Evolutionary conservation across 2,329 filamentous ascomycete species (phyloP).

Genomic region (Stachybotrys echinatus): DNA sequence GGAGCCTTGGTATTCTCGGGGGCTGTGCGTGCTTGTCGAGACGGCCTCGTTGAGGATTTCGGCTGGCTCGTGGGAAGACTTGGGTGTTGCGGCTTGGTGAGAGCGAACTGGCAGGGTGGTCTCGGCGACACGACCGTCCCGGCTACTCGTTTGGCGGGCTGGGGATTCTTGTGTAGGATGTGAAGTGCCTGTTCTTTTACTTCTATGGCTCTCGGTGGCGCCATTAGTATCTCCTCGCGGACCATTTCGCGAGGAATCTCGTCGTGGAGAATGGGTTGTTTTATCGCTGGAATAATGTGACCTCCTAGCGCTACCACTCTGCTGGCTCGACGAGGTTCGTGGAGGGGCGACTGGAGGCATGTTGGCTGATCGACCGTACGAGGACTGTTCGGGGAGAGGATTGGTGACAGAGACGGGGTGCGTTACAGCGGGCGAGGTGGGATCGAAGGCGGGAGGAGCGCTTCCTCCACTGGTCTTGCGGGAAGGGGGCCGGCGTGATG

Average conservation of each 20-base stretch:
- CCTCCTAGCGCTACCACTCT: constrained; percentile 37
- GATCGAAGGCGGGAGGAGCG: constrained; percentile 26
- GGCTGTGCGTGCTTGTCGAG: constrained; percentile 20
- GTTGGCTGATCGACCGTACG: constrained; percentile 48
- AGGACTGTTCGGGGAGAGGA: constrained; percentile 35
- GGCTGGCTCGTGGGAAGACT: constrained; percentile 68
- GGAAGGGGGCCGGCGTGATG: constrained; percentile 47
- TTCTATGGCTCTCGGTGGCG: constrained; percentile 21
- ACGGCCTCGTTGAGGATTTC: constrained; percentile 74
- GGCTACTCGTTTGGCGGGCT: constrained; percentile 31
- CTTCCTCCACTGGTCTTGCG: constrained; percentile 47
- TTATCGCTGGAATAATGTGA: constrained; percentile 40
- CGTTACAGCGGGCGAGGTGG: constrained; percentile 41
- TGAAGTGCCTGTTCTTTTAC: constrained; percentile 19
- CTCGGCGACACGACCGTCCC: constrained; percentile 31
- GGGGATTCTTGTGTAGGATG: constrained; percentile 28
- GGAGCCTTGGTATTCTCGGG: constrained; percentile 12
- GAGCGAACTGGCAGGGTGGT: constrained; percentile 40
- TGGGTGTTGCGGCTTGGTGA: constrained; percentile 38
- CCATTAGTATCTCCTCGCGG: constrained; percentile 25
- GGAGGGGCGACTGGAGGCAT: constrained; percentile 71
- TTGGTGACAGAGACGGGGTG: constrained; percentile 39
- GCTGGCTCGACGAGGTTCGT: constrained; percentile 69
- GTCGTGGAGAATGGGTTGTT: constrained; percentile 35
- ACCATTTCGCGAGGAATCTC: constrained; percentile 30